Evolutionary conservation across 2,329 filamentous ascomycete species (phyloP), one percentile per base, ranked within the genome.

Genomic region (Pseudogymnoascus sp.): DNA sequence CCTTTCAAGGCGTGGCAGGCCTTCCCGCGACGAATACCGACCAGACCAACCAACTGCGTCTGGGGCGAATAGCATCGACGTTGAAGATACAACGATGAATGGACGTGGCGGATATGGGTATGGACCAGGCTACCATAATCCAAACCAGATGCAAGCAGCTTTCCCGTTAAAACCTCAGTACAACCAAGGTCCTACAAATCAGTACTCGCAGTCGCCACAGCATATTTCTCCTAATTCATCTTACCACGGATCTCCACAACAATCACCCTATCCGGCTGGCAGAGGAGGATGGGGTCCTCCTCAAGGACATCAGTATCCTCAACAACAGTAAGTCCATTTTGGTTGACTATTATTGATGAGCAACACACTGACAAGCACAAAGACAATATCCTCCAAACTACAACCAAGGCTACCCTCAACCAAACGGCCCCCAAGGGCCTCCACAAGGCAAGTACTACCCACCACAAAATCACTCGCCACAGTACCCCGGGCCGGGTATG

Each of bases 301-400:
- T 47, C 78, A 77, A 17, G 79, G 75, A 64, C 76, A 75, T 63
- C 74, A 72, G 62, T 76, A 75, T 11, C 73, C 76, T 58, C 77
- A 78, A 65, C 77, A 80, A 69, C 75, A 78, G 82, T 84, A 75
- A 74, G 77, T 73, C 63, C 39, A 63, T 62, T 47, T 59, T 61
- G 62, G 60, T 63, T 74, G 58, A 58, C 29, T 39, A 17, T 63
- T 64, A 59, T 69, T 33, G 60, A 54, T n/a, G 47, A 76, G 74
- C 63, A 78, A 77, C 21, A 65, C 74, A 54, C 24, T 54, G 8
- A 54, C 37, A 36, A 36, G 74, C 73, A 63, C 75, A 76, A 65
- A 86, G 83, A 31, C 86, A 86, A 73, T 87, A 86, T 44, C 79
- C 82, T 17, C 79, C 85, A 31, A 80, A 82, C 26, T 86, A 87